Conservation (phyloP, 2,329 filamentous ascomycete genomes). For the Curvularia verruculosa region DNA sequence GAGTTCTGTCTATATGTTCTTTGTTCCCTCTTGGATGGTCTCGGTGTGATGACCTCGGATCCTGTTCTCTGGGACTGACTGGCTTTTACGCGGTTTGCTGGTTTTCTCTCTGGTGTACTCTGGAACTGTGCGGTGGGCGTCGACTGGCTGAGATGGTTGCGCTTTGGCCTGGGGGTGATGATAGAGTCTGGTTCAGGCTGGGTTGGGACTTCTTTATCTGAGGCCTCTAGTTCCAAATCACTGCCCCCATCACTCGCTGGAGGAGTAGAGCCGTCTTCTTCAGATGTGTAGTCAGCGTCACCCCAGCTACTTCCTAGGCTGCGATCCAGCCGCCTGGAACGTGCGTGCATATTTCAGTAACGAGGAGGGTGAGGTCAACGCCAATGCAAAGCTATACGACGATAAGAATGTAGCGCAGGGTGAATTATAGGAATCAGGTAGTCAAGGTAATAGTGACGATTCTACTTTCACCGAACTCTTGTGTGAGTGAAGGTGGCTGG, state of each 20-base stretch:
- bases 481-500: conserved; percentile 27
- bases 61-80: conserved; percentile 22
- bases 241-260: conserved; percentile 33
- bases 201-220: conserved; percentile 27
- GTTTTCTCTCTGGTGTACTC: conserved; percentile 20
- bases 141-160: conserved; percentile 20
- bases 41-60: conserved; percentile 13
- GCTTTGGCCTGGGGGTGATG: conserved; percentile 21
- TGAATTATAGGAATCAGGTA: neutral
- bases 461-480: neutral
- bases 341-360: conserved; percentile 24
- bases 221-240: conserved; percentile 34
- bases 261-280: conserved; percentile 33
- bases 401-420: neutral
- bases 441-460: neutral
- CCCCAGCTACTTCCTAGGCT: conserved; percentile 47
- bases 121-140: conserved; percentile 12
- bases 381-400: neutral
- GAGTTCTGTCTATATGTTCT: conserved; percentile 25
- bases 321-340: conserved; percentile 25
- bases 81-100: conserved; percentile 10
- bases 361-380: neutral
- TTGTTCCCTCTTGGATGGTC: conserved; percentile 17
- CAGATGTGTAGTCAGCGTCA: conserved; percentile 38
- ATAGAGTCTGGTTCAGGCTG: conserved; percentile 19